These are phyloP conservation scores for Clitopilus passeckerianus DNA, from an alignment of 768 basidiomycete genomes.

Conservation along the genomic window DNA sequence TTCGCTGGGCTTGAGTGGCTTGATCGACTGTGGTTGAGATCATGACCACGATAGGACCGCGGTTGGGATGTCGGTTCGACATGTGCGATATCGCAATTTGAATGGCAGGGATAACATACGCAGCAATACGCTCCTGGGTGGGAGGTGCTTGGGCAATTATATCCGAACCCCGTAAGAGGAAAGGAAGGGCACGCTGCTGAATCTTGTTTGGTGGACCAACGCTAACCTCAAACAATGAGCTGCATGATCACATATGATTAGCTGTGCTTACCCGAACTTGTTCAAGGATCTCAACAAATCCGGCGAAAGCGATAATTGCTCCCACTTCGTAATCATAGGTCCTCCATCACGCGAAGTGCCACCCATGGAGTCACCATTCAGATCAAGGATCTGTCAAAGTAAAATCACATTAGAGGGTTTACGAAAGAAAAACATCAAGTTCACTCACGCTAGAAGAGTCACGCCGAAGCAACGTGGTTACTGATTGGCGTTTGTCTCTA, in stretches of 20 bases:
- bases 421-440: conserved; percentile 2
- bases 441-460: conserved; percentile 68
- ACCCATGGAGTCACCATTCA: conserved; percentile 51
- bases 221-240: conserved; percentile 30
- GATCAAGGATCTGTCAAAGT: conserved; percentile 43
- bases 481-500: conserved; percentile 75
- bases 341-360: conserved; percentile 63
- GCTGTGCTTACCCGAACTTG: conserved; percentile 81
- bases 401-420: background rate
- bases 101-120: conserved; percentile 91
- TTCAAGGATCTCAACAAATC: conserved; percentile 84
- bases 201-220: conserved; percentile 99
- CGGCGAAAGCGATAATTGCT: conserved; percentile 80
- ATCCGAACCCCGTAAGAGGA: conserved; percentile 88
- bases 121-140: conserved; percentile 96
- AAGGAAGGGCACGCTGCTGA: conserved; percentile 93
- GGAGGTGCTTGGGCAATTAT: conserved; percentile 99
- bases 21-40: conserved; percentile 98
- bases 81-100: conserved; percentile 74
- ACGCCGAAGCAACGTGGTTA: conserved; percentile 61
- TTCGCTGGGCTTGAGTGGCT: conserved; percentile 93
- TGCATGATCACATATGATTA: conserved; percentile 2
- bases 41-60: conserved; percentile 87
- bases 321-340: conserved; percentile 92
- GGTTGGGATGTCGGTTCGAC: conserved; percentile 47